phyloP scores from a whole-genome alignment of 345 rosid species.

The Firmiana major region DNA sequence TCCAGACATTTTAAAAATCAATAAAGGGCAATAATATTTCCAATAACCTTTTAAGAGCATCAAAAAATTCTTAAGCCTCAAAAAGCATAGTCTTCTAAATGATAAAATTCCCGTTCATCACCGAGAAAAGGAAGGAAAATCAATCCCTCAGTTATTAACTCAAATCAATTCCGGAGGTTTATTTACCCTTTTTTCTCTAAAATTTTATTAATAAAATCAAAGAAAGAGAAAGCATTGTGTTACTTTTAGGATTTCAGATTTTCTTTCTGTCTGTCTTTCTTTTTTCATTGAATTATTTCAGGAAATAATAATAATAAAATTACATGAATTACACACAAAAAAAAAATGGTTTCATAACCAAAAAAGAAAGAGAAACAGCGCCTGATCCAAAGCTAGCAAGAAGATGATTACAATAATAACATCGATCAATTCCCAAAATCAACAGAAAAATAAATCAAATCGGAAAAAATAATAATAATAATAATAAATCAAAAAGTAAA shows the following conservation, averaged over 20 bases:
- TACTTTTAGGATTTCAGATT: neutral
- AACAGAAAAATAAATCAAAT: neutral
- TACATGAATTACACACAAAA: neutral
- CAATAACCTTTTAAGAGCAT: neutral
- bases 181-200: neutral
- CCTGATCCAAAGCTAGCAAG: constrained; percentile 7
- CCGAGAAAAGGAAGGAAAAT: neutral
- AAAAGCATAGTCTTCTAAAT: neutral
- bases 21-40: neutral
- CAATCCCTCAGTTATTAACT: neutral
- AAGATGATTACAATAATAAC: neutral
- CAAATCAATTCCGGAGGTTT: neutral
- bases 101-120: neutral
- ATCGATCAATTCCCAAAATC: constrained; percentile 1
- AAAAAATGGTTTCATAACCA: neutral
- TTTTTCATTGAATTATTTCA: neutral
- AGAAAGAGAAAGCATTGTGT: neutral
- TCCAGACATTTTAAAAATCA: neutral
- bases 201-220: neutral
- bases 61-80: neutral
- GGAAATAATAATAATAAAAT: neutral
- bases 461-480: neutral
- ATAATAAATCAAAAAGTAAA: neutral
- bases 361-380: neutral
- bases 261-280: neutral